Base-by-base conservation (phyloP, 176 grass and related monocot genomes). In the Olyra latifolia region DNA sequence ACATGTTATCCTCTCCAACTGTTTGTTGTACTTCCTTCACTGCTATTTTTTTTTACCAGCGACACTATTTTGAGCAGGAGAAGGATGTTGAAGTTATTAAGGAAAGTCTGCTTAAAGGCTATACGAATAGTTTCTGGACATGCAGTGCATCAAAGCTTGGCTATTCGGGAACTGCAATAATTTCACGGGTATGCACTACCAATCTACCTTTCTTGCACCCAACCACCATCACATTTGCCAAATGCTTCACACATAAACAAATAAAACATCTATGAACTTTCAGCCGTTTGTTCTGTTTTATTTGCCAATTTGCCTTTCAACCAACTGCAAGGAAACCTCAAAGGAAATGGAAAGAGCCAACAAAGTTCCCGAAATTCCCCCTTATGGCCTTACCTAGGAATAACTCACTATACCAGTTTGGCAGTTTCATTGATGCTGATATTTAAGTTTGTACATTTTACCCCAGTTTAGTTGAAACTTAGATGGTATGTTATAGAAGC, bases 61-160 rank as follows among this genome's bases (percentile, higher is more conserved):
- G 69, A 76, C 15, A 58, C 40, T 75, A 13, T 78, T 87, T 73
- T 81, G 63, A 66, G 80, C 87, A 98, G 95, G 95, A 98, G 72
- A 98, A 94, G 81, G 95, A 95, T 94, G 78, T 98, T 54, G 83
- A 93, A 76, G 86, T 87, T 55, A 87, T 98, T 64, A 94, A 90
- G 85, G 74, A 92, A 49, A 76, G 53, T 83, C 75, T 98, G 22
- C 85, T 98, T 77, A 88, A 98, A 91, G 95, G 92, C 27, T 98
- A 98, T 50, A 86, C 76, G n/a, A 92, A 88, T 85, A 95, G 90
- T 85, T 98, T 92, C 87, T 98, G 90, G 90, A 98, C 95, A 70
- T 98, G 92, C 71, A 98, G 95, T 85, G 88, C 88, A 72, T 84
- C 95, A 71, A 98, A 98, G 44, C 92, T 98, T 77, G 95, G 95